These are phyloP conservation scores for Begonia loranthoides DNA, from an alignment of 306 rosid genomes.

Conservation along the genomic window DNA sequence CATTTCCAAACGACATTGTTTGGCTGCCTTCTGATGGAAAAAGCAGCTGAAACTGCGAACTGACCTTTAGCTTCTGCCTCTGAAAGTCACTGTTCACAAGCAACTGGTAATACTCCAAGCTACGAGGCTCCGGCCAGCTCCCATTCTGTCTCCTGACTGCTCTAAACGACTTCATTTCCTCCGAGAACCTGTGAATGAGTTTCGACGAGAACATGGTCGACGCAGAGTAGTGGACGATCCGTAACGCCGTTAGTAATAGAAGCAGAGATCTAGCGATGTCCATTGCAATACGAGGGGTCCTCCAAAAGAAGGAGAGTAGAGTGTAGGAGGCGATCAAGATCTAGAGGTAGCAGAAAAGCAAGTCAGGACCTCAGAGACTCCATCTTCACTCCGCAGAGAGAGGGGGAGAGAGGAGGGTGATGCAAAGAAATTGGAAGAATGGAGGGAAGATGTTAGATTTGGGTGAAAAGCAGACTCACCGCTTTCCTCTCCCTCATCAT, in stretches of 20 bases:
- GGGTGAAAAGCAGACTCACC: too few relatives aligned
- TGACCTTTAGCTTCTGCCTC: conserved; percentile 47
- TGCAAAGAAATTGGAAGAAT: too few relatives aligned
- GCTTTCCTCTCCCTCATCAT: too few relatives aligned
- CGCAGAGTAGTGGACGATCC: conserved; percentile 22
- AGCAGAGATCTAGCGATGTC: conserved; percentile 36
- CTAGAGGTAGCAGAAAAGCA: too few relatives aligned
- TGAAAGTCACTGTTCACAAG: conserved; percentile 46
- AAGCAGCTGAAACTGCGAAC: conserved; percentile 42
- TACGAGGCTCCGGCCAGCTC: conserved; percentile 37
- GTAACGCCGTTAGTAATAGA: conserved; percentile 8
- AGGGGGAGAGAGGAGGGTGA: too few relatives aligned
- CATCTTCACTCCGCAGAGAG: too few relatives aligned
- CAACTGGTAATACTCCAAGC: conserved; percentile 30
- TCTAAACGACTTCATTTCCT: conserved; percentile 33
- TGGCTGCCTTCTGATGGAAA: conserved; percentile 63
- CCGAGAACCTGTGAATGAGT: conserved; percentile 73
- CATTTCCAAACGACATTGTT: conserved; percentile 70
- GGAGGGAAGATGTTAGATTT: too few relatives aligned
- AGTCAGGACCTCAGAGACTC: too few relatives aligned
- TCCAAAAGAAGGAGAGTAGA: too few relatives aligned
- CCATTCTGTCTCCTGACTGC: conserved; percentile 14
- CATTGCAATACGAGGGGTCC: too few relatives aligned
- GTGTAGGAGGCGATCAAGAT: too few relatives aligned
- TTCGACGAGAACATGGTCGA: conserved; percentile 27